Percentiles rank a stretch among this genome's conserved stretches.
These are phyloP conservation scores for Cyanodermella asteris DNA, from an alignment of 2,329 filamentous ascomycete genomes.

Conservation along the genomic window DNA sequence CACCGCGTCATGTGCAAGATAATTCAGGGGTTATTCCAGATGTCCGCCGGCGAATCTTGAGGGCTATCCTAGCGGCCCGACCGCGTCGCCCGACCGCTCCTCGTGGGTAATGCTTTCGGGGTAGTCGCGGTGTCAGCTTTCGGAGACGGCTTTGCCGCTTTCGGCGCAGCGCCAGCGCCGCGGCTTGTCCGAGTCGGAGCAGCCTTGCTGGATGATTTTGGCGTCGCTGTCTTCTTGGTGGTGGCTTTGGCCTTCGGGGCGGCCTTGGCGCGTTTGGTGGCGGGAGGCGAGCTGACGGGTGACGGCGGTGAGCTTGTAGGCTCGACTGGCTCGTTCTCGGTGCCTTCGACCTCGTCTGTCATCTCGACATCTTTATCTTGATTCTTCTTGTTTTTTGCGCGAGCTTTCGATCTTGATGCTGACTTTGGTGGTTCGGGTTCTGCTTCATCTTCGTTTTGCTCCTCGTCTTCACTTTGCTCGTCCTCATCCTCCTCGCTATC, in stretches of 20 bases:
- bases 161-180: too few relatives aligned
- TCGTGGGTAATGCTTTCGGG: too few relatives aligned
- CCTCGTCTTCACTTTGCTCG: constrained; percentile 19
- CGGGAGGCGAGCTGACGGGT: constrained; percentile 9
- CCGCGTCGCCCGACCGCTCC: too few relatives aligned
- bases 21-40: too few relatives aligned
- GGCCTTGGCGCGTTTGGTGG: constrained; percentile 1
- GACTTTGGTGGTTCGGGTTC: constrained; percentile 8
- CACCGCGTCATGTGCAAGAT: too few relatives aligned
- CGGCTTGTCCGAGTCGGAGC: too few relatives aligned
- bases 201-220: too few relatives aligned
- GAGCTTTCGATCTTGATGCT: too few relatives aligned
- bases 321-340: constrained; percentile 5
- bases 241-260: constrained; percentile 1
- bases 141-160: too few relatives aligned
- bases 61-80: too few relatives aligned
- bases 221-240: constrained; percentile 1
- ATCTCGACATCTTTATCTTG: constrained; percentile 9
- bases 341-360: constrained; percentile 3
- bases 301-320: constrained; percentile 9
- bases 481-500: constrained; percentile 22
- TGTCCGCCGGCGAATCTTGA: too few relatives aligned
- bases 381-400: constrained; percentile 12
- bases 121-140: too few relatives aligned
- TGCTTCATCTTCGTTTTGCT: constrained; percentile 12